Percentiles rank a stretch among this genome's conserved stretches.
Evolutionary conservation across 2,329 filamentous ascomycete species (phyloP).

Genomic region (Madurella fahalii): DNA sequence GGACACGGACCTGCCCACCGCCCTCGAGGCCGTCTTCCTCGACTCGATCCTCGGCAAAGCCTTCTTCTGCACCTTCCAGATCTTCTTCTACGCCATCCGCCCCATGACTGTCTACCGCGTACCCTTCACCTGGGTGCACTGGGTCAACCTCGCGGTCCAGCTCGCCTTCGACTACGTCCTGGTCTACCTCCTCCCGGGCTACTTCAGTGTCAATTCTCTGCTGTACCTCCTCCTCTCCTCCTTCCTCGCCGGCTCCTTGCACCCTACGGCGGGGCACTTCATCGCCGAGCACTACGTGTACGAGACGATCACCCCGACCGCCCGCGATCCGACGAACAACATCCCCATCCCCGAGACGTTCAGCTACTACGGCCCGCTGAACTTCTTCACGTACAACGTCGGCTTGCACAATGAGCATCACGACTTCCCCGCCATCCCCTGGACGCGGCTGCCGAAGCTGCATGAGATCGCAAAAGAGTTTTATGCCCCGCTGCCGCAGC

Average conservation of each 20-base stretch:
- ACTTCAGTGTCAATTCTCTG: slow-evolving; percentile 59
- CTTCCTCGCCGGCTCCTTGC: slow-evolving; percentile 88
- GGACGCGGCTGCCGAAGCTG: slow-evolving; percentile 78
- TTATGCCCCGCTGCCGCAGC: slow-evolving; percentile 80
- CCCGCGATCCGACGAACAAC: slow-evolving; percentile 54
- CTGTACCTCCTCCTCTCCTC: slow-evolving; percentile 83
- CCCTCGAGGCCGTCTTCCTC: slow-evolving; percentile 85
- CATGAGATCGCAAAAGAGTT: slow-evolving; percentile 83
- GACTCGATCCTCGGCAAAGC: slow-evolving; percentile 94
- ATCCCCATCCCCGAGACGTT: slow-evolving; percentile 86
- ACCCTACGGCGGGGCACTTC: slow-evolving; percentile 95
- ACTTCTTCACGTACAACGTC: slow-evolving; percentile 93
- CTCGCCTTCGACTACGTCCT: slow-evolving; percentile 71
- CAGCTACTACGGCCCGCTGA: slow-evolving; percentile 92
- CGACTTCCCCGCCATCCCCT: slow-evolving; percentile 94
- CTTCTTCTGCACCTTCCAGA: slow-evolving; percentile 99
- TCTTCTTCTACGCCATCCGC: slow-evolving; percentile 95
- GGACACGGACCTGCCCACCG: slow-evolving; percentile 91
- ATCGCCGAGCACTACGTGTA: slow-evolving; percentile 97
- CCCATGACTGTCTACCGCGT: slow-evolving; percentile 93
- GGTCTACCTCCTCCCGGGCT: slow-evolving; percentile 41
- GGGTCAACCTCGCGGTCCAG: slow-evolving; percentile 75
- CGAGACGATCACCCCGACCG: slow-evolving; percentile 54
- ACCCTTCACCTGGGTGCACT: slow-evolving; percentile 80
- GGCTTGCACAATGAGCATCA: slow-evolving; percentile 98